Evolutionary conservation across 805 yeast genomes (phyloP).

Genomic region (Barnettozyma vustinii): DNA sequence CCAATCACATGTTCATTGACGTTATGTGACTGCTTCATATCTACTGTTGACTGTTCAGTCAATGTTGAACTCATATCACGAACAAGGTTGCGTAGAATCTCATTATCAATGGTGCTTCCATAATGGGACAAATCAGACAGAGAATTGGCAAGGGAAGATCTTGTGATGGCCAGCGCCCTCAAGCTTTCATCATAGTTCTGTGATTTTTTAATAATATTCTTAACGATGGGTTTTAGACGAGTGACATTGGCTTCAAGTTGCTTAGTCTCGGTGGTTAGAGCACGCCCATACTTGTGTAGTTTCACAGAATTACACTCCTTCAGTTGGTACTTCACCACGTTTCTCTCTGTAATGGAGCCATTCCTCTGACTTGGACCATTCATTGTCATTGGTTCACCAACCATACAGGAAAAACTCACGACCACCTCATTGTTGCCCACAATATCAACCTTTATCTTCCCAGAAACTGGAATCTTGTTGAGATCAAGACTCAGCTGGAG

Average conservation of each 20-base stretch:
- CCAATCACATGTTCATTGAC: constrained; percentile 13
- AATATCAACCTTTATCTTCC: neutral
- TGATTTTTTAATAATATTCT: constrained; percentile 15
- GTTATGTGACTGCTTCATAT: constrained; percentile 17
- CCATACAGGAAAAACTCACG: constrained; percentile 1
- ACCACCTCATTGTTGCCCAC: constrained; percentile 4
- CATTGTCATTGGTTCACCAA: neutral
- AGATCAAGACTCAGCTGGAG: constrained; percentile 3
- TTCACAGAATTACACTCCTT: neutral
- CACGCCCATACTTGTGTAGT: constrained; percentile 7
- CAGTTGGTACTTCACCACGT: neutral
- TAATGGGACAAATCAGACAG: constrained; percentile 14
- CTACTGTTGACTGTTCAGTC: constrained; percentile 18
- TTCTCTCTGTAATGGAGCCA: neutral
- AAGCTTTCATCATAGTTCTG: constrained; percentile 17
- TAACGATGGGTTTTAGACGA: constrained; percentile 9
- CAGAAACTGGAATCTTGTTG: neutral
- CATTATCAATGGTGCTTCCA: constrained; percentile 7
- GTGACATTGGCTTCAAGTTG: constrained; percentile 10
- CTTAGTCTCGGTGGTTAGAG: constrained; percentile 7
- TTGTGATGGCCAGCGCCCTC: constrained; percentile 16
- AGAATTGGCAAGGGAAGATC: constrained; percentile 14
- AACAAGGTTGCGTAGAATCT: constrained; percentile 11
- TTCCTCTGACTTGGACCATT: neutral
- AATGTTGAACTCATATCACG: constrained; percentile 12